These are phyloP conservation scores for Yamadazyma taylorii DNA, from an alignment of 1,139 yeast genomes.

Conservation along the genomic window DNA sequence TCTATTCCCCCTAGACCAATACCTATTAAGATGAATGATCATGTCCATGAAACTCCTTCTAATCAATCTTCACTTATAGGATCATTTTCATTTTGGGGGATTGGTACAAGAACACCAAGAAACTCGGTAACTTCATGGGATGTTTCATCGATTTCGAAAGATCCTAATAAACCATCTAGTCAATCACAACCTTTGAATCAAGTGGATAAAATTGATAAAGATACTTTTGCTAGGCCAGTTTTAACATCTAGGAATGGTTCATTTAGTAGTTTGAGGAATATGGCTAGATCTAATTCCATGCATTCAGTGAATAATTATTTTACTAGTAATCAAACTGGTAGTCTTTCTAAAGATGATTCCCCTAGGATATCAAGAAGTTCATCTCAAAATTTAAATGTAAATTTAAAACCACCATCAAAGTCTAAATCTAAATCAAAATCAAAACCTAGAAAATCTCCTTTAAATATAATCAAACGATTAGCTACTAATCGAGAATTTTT, in stretches of 20 bases:
- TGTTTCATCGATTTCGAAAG: constrained; percentile 5
- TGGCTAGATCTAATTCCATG: neutral
- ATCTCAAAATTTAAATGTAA: constrained; percentile 3
- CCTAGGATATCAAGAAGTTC: constrained; percentile 5
- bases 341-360: constrained; percentile 7
- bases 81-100: constrained; percentile 42
- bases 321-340: neutral
- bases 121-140: constrained; percentile 11
- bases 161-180: neutral
- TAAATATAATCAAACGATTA: constrained; percentile 24
- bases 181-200: neutral
- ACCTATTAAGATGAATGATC: constrained; percentile 1
- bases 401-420: too few species aligned
- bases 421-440: too few species aligned
- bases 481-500: constrained; percentile 29
- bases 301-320: neutral
- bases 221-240: constrained; percentile 9
- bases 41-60: constrained; percentile 1
- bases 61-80: constrained; percentile 26
- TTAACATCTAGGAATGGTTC: constrained; percentile 18
- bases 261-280: constrained; percentile 8
- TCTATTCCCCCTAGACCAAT: neutral
- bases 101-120: constrained; percentile 16
- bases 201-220: constrained; percentile 1
- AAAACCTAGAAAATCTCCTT: constrained; percentile 19